A percentile compares a stretch with the other conserved stretches of the same genome.
Conservation (phyloP, 1,284 basidiomycete species). For the Melampsora occidentalis region DNA sequence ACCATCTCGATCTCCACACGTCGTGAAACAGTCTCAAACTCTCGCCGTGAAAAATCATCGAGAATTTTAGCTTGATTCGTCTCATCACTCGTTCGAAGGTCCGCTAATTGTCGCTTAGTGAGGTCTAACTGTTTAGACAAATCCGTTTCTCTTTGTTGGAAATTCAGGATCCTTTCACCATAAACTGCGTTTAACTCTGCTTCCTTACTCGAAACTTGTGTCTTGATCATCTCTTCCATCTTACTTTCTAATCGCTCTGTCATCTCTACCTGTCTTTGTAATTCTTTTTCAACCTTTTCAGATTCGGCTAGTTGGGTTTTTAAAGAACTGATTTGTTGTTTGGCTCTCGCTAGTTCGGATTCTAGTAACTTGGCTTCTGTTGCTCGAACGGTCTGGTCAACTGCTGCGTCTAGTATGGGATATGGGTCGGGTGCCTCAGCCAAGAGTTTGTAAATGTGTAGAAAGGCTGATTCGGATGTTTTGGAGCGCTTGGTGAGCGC, state of each 20-base stretch:
- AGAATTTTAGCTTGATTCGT: slow-evolving; percentile 84
- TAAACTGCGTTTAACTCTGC: slow-evolving; percentile 93
- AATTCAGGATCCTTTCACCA: slow-evolving; percentile 89
- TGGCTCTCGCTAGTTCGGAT: slow-evolving; percentile 66
- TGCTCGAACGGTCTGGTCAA: slow-evolving; percentile 84
- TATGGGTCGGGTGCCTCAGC: slow-evolving; percentile 95
- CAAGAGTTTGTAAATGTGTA: slow-evolving; percentile 87
- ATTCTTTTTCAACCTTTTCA: slow-evolving; percentile 66
- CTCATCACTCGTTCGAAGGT: slow-evolving; percentile 84
- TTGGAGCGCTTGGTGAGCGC: slow-evolving; percentile 86
- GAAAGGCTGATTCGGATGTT: slow-evolving; percentile 84
- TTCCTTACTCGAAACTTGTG: slow-evolving; percentile 82
- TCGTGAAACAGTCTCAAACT: slow-evolving; percentile 82
- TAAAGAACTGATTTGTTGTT: slow-evolving; percentile 75
- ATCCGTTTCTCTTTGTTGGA: slow-evolving; percentile 89
- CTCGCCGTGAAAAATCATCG: slow-evolving; percentile 66
- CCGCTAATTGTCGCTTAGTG: slow-evolving; percentile 79
- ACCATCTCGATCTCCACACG: slow-evolving; percentile 88
- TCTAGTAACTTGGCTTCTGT: slow-evolving; percentile 74
- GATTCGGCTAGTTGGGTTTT: slow-evolving; percentile 68
- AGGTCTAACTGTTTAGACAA: slow-evolving; percentile 79
- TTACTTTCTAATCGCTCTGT: slow-evolving; percentile 73
- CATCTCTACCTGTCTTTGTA: slow-evolving; percentile 70
- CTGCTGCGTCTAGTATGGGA: slow-evolving; percentile 85
- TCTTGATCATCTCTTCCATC: slow-evolving; percentile 86